phyloP scores from a whole-genome alignment of 345 rosid genomes.

The Dovyalis caffra region DNA sequence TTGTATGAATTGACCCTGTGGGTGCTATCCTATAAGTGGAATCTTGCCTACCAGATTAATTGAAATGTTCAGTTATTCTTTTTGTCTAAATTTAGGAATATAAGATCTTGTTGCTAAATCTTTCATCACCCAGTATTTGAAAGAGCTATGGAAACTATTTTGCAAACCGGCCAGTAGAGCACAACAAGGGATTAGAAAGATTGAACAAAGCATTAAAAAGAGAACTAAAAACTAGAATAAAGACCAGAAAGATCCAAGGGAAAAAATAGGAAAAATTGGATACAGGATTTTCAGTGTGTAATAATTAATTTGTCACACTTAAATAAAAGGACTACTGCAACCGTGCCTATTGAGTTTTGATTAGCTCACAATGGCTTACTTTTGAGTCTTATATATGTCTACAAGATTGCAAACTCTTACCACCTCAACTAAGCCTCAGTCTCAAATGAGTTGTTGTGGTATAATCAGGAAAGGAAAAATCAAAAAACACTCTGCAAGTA shows the following conservation, averaged over 20 bases:
- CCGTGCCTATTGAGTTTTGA: neutral
- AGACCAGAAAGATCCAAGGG: neutral
- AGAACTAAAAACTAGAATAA: neutral
- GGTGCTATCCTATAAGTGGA: neutral
- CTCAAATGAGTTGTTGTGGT: neutral
- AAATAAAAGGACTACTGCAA: neutral
- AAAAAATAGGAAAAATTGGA: neutral
- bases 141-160: neutral
- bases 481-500: neutral
- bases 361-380: too few species aligned
- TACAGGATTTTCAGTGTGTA: neutral
- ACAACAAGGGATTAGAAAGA: neutral
- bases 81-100: neutral
- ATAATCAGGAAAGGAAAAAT: neutral
- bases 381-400: neutral
- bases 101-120: neutral
- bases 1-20: neutral
- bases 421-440: neutral
- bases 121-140: neutral
- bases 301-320: neutral
- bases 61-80: neutral
- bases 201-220: neutral
- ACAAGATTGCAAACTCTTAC: neutral
- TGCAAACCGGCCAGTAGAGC: neutral
- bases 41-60: neutral